phyloP scores from a whole-genome alignment of 2,329 filamentous ascomycete genomes.

The Celoporthe dispersa region DNA sequence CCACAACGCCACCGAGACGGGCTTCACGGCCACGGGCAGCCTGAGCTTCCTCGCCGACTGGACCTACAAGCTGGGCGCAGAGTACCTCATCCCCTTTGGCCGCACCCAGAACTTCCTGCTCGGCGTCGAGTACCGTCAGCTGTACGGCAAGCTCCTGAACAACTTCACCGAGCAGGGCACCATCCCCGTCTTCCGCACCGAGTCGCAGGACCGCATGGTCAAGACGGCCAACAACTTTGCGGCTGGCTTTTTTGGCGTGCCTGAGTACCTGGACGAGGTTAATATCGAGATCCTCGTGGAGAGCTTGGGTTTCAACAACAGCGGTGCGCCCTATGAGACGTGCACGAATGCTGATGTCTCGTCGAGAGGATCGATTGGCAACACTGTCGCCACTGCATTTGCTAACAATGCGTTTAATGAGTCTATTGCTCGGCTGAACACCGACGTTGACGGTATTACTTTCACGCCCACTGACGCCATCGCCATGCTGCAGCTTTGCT shows the following conservation, averaged over 20 bases:
- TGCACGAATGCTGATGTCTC: constrained; percentile 36
- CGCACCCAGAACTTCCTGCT: constrained; percentile 47
- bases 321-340: constrained; percentile 37
- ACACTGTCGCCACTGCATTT: constrained; percentile 33
- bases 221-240: constrained; percentile 41
- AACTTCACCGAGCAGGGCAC: constrained; percentile 45
- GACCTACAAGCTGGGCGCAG: constrained; percentile 42
- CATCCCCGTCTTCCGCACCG: constrained; percentile 44
- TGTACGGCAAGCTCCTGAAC: constrained; percentile 48
- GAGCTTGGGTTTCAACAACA: constrained; percentile 37
- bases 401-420: constrained; percentile 37
- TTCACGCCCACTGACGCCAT: constrained; percentile 42
- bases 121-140: constrained; percentile 45
- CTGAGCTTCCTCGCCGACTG: constrained; percentile 39
- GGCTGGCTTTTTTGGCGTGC: constrained; percentile 41
- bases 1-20: constrained; percentile 39
- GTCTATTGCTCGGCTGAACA: constrained; percentile 37
- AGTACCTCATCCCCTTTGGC: constrained; percentile 44
- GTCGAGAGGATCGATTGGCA: constrained; percentile 35
- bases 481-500: constrained; percentile 45
- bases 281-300: constrained; percentile 43
- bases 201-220: constrained; percentile 41
- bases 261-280: constrained; percentile 39
- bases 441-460: constrained; percentile 36
- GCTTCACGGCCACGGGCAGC: constrained; percentile 39